Evolutionary conservation across 352 stramenopile genomes (phyloP).

Genomic region (Phytophthora megakarya): DNA sequence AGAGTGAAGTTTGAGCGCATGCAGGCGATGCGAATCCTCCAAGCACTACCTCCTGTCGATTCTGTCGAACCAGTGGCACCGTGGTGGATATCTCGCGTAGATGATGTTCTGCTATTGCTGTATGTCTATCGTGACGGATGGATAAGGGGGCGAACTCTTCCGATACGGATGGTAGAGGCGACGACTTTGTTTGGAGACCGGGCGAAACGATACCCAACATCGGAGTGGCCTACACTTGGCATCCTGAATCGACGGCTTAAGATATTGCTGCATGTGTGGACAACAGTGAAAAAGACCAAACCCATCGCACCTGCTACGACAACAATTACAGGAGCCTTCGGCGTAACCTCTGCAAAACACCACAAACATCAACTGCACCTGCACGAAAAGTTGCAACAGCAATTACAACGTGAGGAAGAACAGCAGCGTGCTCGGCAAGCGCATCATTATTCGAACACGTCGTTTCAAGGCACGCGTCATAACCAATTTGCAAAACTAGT

Average conservation of each 20-base stretch:
- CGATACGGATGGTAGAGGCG: constrained; percentile 40
- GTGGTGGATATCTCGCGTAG: constrained; percentile 81
- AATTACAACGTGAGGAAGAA: constrained; percentile 26
- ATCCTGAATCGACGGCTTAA: constrained; percentile 62
- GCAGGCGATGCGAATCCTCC: constrained; percentile 50
- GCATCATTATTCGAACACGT: constrained; percentile 19
- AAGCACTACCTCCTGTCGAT: constrained; percentile 43
- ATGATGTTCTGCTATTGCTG: constrained; percentile 77
- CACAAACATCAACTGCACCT: constrained; percentile 12
- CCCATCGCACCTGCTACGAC: not conserved
- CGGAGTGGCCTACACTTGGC: constrained; percentile 54
- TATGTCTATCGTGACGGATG: constrained; percentile 75
- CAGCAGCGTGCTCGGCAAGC: constrained; percentile 31
- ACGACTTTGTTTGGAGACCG: constrained; percentile 66
- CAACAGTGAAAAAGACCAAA: constrained; percentile 25
- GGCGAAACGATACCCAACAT: constrained; percentile 24
- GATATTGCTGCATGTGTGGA: constrained; percentile 58
- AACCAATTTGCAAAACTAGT: constrained; percentile 82
- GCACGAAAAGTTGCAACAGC: constrained; percentile 21
- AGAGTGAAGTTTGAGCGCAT: constrained; percentile 32
- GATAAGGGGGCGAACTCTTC: constrained; percentile 56
- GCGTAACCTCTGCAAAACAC: constrained; percentile 17
- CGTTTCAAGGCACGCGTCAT: constrained; percentile 41
- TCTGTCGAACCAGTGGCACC: constrained; percentile 42
- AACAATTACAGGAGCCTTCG: constrained; percentile 16